phyloP scores from a whole-genome alignment of 345 rosid species.

The Syzygium oleosum region DNA sequence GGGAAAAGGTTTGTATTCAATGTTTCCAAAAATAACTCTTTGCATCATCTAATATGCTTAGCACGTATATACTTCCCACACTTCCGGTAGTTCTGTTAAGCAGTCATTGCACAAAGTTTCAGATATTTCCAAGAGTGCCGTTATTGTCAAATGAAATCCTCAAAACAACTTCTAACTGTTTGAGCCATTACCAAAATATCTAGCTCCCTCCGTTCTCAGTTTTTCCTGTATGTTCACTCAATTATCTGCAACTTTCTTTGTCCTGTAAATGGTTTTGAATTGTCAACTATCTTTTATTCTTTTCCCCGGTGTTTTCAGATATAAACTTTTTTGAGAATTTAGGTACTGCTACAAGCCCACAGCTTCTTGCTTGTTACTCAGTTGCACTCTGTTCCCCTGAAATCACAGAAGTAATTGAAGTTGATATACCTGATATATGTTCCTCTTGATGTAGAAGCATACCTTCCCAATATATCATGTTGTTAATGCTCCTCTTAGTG shows the following conservation, averaged over 20 bases:
- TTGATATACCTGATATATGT: not conserved
- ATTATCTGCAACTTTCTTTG: not conserved
- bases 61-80: not conserved
- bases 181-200: not conserved
- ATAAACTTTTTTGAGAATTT: not conserved
- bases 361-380: not conserved
- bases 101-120: not conserved
- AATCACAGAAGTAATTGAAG: too few relatives aligned
- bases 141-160: not conserved
- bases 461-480: not conserved
- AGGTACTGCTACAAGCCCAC: not conserved
- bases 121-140: not conserved
- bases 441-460: not conserved
- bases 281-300: not conserved
- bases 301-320: not conserved
- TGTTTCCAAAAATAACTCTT: not conserved
- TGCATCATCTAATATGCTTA: not conserved
- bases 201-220: not conserved
- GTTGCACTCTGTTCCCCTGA: not conserved
- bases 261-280: not conserved
- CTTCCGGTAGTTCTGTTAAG: not conserved
- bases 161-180: not conserved
- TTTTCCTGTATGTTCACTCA: not conserved
- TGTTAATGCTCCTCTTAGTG: not conserved
- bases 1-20: slow-evolving; percentile 45